Conservation (phyloP, 2,329 filamentous ascomycete genomes). For the Neobulgaria alba region DNA sequence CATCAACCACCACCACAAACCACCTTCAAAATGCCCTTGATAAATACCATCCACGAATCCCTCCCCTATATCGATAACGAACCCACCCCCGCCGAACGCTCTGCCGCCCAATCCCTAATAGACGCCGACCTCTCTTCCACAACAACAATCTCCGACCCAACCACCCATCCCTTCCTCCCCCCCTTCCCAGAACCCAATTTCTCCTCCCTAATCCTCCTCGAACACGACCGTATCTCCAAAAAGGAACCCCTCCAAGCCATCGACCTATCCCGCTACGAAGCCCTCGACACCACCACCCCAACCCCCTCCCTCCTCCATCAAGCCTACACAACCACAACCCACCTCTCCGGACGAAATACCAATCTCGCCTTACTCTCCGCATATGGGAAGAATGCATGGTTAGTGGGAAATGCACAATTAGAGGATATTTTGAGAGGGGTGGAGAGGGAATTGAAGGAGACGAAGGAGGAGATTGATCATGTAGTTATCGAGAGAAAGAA, state of each 20-base stretch:
- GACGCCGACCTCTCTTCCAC: constrained; percentile 47
- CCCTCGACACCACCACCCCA: constrained; percentile 49
- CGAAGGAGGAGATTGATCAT: constrained; percentile 61
- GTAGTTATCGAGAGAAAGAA: constrained; percentile 62
- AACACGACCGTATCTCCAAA: constrained; percentile 59
- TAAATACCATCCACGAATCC: constrained; percentile 25
- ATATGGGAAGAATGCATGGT: constrained; percentile 79
- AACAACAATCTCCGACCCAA: constrained; percentile 32
- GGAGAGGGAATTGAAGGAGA: constrained; percentile 65
- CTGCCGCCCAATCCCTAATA: constrained; percentile 62
- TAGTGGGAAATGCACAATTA: constrained; percentile 72
- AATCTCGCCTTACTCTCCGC: constrained; percentile 22
- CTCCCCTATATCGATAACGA: constrained; percentile 61
- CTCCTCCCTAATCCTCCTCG: constrained; percentile 56
- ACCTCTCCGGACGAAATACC: constrained; percentile 36
- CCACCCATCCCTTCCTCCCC: constrained; percentile 45
- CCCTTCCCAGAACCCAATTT: constrained; percentile 49
- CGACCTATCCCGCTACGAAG: constrained; percentile 77
- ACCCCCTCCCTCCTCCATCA: constrained; percentile 31
- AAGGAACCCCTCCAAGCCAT: constrained; percentile 54
- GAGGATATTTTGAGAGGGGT: constrained; percentile 62
- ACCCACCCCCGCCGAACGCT: constrained; percentile 53
- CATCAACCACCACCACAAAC: constrained; percentile 3
- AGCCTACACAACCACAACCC: constrained; percentile 49
- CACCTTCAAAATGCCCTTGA: constrained; percentile 21